Conservation (phyloP, 768 basidiomycete genomes). For the Naematelia aurantialba region DNA sequence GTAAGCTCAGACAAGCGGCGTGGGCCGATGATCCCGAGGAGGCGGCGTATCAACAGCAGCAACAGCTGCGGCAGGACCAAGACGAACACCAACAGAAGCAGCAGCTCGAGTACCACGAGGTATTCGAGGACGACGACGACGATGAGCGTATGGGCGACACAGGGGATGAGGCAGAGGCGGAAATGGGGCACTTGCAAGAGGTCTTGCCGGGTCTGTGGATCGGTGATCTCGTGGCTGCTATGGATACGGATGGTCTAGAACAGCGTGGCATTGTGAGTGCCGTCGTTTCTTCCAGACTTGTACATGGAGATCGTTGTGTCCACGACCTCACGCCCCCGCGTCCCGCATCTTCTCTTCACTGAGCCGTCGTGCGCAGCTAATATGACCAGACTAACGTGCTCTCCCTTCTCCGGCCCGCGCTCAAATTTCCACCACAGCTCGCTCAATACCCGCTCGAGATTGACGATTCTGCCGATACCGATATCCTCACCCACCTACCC, state of each 20-base stretch:
- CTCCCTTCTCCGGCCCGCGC: conserved; percentile 73
- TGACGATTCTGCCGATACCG: conserved; percentile 57
- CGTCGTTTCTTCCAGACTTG: no score
- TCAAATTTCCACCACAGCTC: conserved; percentile 50
- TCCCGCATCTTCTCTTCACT: conserved; percentile 53
- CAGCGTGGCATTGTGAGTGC: conserved; percentile 61
- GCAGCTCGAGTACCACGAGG: conserved; percentile 6
- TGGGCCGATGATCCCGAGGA: conserved; percentile 34
- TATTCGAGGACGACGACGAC: conserved; percentile 60
- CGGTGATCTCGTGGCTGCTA: conserved; percentile 70
- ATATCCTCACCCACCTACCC: conserved; percentile 73
- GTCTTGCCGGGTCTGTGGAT: conserved; percentile 78
- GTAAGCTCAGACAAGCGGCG: conserved; percentile 14
- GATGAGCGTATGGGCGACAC: conserved; percentile 67
- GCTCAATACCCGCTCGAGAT: conserved; percentile 42
- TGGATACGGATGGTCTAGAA: conserved; percentile 61
- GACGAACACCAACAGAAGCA: neutral
- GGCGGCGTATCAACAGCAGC: conserved; percentile 13
- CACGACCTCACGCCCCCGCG: conserved; percentile 19
- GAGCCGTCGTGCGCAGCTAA: neutral
- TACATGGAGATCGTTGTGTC: neutral
- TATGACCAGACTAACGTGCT: conserved; percentile 68
- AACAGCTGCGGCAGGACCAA: neutral
- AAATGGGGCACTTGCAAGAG: conserved; percentile 81
- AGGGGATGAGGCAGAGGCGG: conserved; percentile 70